Conservation (phyloP, 2,329 filamentous ascomycete genomes). For the Aspergillus fischeri region DNA sequence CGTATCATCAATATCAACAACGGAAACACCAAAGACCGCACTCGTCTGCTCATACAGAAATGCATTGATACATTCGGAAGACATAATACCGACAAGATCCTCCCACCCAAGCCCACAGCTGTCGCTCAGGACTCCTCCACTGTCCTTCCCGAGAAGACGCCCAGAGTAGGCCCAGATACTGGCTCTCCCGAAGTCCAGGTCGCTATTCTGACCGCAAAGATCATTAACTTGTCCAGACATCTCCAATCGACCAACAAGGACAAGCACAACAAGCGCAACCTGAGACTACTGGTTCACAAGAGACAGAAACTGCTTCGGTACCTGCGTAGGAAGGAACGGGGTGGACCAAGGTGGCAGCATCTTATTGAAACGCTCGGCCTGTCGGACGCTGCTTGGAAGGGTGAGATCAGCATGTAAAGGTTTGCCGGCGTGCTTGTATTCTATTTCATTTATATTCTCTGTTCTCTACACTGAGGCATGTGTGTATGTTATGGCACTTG, state of each 20-base stretch:
- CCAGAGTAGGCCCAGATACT: constrained; percentile 83
- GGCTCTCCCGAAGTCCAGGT: constrained; percentile 97
- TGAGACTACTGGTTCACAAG: constrained; percentile 79
- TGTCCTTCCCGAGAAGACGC: constrained; percentile 44
- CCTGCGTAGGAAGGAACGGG: constrained; percentile 82
- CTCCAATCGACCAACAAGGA: constrained; percentile 73
- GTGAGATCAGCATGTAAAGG: constrained; percentile 71
- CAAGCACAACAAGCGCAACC: constrained; percentile 89
- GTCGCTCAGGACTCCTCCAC: constrained; percentile 41
- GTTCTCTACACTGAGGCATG: constrained; percentile 9
- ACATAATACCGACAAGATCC: constrained; percentile 73
- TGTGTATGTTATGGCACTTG: constrained; percentile 15
- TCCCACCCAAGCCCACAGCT: constrained; percentile 57
- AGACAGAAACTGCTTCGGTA: constrained; percentile 86
- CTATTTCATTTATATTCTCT: constrained; percentile 7
- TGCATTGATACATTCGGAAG: constrained; percentile 86
- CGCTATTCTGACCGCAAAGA: constrained; percentile 91
- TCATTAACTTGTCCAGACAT: constrained; percentile 71
- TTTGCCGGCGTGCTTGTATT: constrained; percentile 11
- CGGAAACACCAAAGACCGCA: constrained; percentile 71
- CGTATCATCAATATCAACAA: constrained; percentile 77
- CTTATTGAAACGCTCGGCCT: constrained; percentile 80
- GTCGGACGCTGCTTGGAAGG: constrained; percentile 83
- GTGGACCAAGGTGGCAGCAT: constrained; percentile 84
- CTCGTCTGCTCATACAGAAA: constrained; percentile 76